A percentile compares a stretch with the other conserved stretches of the same genome.
Conservation (phyloP, 2,329 filamentous ascomycete genomes). For the Thelonectria blattea region DNA sequence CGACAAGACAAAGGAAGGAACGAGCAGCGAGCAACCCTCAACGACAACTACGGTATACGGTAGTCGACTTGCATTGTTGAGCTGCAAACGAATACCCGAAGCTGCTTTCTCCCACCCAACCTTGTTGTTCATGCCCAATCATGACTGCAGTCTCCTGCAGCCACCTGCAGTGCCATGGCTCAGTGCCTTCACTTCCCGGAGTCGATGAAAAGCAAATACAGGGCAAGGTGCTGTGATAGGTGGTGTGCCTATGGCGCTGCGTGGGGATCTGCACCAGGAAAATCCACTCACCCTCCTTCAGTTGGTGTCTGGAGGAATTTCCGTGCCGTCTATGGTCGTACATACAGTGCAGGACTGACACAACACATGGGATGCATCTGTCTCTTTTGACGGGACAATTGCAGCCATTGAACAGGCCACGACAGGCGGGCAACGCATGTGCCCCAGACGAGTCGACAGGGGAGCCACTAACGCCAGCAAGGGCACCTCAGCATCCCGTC, state of each 20-base stretch:
- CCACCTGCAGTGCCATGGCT: constrained; percentile 32
- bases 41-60: no score
- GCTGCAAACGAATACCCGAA: neutral
- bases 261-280: neutral
- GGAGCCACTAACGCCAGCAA: constrained; percentile 26
- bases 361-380: neutral
- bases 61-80: neutral
- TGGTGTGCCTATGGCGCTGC: neutral
- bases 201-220: neutral
- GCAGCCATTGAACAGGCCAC: neutral
- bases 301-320: neutral
- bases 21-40: no score
- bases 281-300: neutral
- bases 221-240: no score
- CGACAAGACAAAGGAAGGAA: no score
- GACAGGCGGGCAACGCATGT: neutral
- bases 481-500: constrained; percentile 1
- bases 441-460: neutral
- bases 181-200: neutral
- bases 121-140: constrained; percentile 12
- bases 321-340: neutral
- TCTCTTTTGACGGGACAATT: neutral
- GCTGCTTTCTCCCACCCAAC: constrained; percentile 6
- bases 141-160: constrained; percentile 12
- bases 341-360: neutral